phyloP scores from a whole-genome alignment of 768 basidiomycete genomes.

The Cystobasidium ongulense region DNA sequence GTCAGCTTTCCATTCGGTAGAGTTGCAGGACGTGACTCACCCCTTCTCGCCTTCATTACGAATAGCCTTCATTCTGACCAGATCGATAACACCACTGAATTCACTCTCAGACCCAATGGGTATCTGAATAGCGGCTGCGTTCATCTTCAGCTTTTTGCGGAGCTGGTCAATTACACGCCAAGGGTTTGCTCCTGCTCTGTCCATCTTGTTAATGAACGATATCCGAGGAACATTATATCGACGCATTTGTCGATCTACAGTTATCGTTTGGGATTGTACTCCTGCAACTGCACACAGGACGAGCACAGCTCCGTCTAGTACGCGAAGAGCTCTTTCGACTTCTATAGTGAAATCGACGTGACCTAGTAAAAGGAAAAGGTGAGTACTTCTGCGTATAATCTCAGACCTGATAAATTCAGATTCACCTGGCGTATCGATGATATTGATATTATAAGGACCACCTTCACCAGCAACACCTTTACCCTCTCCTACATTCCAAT shows the following conservation, averaged over 20 bases:
- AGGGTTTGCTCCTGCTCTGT: constrained; percentile 93
- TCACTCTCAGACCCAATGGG: constrained; percentile 85
- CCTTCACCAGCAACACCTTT: constrained; percentile 50
- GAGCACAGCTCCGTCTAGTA: constrained; percentile 90
- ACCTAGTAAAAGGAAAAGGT: constrained; percentile 53
- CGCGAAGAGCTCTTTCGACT: constrained; percentile 90
- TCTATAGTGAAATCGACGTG: constrained; percentile 99
- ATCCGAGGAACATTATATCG: constrained; percentile 91
- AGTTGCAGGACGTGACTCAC: constrained; percentile 48
- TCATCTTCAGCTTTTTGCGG: constrained; percentile 76
- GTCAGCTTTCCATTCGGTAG: not conserved
- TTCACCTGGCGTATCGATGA: constrained; percentile 83
- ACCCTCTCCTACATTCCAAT: constrained; percentile 58
- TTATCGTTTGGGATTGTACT: constrained; percentile 97
- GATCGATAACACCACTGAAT: constrained; percentile 82
- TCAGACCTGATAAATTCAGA: constrained; percentile 40
- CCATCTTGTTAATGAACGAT: constrained; percentile 99
- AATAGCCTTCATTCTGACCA: constrained; percentile 86
- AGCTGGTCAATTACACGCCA: constrained; percentile 91
- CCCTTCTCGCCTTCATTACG: constrained; percentile 94
- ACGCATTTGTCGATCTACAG: constrained; percentile 97
- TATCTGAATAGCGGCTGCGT: constrained; percentile 89
- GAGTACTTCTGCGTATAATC: too few relatives aligned
- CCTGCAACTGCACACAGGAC: constrained; percentile 96
- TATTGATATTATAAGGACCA: constrained; percentile 82